Evolutionary conservation across 2,329 filamentous ascomycete genomes (phyloP).

Genomic region (Aspergillus jensenii): DNA sequence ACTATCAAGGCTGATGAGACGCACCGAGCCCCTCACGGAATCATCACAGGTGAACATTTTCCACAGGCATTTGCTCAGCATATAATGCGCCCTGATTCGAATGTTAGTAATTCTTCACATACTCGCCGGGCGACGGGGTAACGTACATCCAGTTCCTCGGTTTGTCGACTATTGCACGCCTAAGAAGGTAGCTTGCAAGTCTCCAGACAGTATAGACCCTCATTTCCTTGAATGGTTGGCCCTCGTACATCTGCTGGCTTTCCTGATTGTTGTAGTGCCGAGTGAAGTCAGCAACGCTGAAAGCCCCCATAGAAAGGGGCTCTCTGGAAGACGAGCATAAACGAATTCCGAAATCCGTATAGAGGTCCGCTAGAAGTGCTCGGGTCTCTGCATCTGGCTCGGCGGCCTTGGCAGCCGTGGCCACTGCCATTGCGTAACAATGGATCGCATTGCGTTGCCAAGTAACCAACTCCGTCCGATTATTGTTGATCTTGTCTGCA

Average conservation of each 20-base stretch:
- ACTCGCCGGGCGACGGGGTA: background rate
- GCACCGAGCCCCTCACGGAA: conserved; percentile 35
- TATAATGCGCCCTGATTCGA: conserved; percentile 58
- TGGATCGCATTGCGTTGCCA: conserved; percentile 80
- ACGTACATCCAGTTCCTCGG: conserved; percentile 64
- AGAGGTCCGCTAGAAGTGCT: conserved; percentile 63
- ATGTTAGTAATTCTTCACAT: background rate
- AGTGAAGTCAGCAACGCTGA: conserved; percentile 60
- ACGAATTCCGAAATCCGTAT: conserved; percentile 66
- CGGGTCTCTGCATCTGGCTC: conserved; percentile 55
- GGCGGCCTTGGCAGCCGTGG: conserved; percentile 58
- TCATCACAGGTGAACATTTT: conserved; percentile 62
- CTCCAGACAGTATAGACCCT: conserved; percentile 63
- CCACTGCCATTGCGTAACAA: conserved; percentile 71
- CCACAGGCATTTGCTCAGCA: conserved; percentile 70
- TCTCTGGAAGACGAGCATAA: conserved; percentile 68
- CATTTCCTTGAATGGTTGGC: conserved; percentile 57
- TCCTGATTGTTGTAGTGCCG: conserved; percentile 60
- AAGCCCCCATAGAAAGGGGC: conserved; percentile 67
- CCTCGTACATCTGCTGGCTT: conserved; percentile 57
- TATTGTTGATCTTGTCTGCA: conserved; percentile 87
- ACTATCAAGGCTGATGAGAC: conserved; percentile 41
- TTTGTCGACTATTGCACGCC: conserved; percentile 57
- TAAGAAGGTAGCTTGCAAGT: conserved; percentile 62
- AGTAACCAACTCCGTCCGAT: conserved; percentile 69